Conservation (phyloP, 2,329 filamentous ascomycete species). For the Plenodomus tracheiphilus region DNA sequence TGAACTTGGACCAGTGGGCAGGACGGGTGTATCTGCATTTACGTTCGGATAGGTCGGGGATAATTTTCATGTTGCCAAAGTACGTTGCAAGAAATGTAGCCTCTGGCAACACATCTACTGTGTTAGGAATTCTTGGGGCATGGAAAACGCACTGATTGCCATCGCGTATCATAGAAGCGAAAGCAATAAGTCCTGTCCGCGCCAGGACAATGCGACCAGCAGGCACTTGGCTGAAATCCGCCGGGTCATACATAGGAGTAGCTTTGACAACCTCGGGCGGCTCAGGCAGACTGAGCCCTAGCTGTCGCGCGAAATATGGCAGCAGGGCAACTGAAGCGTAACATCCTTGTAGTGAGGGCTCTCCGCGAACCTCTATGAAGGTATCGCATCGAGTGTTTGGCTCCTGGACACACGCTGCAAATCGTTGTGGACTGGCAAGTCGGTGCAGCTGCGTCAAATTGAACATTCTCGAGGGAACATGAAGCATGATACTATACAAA, state of each 20-base stretch:
- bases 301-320: conserved; percentile 2
- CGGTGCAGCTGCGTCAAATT: conserved; percentile 22
- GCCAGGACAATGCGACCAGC: conserved; percentile 13
- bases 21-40: conserved; percentile 5
- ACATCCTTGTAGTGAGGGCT: conserved; percentile 16
- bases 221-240: conserved; percentile 21
- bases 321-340: conserved; percentile 16
- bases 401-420: conserved; percentile 4
- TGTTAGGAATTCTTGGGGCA: background rate
- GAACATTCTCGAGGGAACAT: conserved; percentile 22
- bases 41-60: conserved; percentile 6
- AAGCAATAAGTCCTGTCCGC: conserved; percentile 13
- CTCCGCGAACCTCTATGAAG: conserved; percentile 23
- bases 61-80: conserved; percentile 19
- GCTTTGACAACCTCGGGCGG: background rate
- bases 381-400: conserved; percentile 11
- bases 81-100: conserved; percentile 14
- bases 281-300: conserved; percentile 4
- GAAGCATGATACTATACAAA: conserved; percentile 9
- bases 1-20: conserved; percentile 18
- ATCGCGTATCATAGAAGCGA: conserved; percentile 14
- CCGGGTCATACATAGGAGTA: conserved; percentile 8
- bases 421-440: conserved; percentile 2
- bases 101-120: background rate
- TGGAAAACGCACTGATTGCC: conserved; percentile 16